Percentiles rank a stretch among this genome's conserved stretches.
Evolutionary conservation across 169 alveolate species (phyloP).

Genomic region (Fabrea salina): DNA sequence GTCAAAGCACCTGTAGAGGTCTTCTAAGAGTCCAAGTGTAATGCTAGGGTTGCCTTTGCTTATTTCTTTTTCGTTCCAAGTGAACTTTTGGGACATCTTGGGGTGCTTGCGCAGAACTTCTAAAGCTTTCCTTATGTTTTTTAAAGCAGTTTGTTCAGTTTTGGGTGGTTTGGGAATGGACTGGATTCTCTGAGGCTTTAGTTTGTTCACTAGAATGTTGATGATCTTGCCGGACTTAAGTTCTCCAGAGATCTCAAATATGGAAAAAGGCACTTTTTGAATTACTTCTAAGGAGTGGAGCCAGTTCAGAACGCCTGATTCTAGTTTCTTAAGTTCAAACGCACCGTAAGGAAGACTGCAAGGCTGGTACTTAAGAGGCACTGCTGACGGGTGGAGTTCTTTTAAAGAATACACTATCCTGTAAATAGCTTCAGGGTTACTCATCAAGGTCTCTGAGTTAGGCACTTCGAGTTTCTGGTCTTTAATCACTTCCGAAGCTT

Average conservation of each 20-base stretch:
- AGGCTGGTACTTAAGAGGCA: not conserved
- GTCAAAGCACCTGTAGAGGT: slow-evolving; percentile 54
- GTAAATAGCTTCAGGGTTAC: slow-evolving; percentile 2
- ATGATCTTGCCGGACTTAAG: not conserved
- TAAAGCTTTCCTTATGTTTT: slow-evolving; percentile 23
- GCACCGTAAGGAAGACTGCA: slow-evolving; percentile 24
- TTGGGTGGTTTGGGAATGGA: slow-evolving; percentile 21
- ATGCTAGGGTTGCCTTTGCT: slow-evolving; percentile 38
- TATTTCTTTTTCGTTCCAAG: slow-evolving; percentile 55
- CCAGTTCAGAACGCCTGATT: not conserved
- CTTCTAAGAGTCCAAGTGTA: slow-evolving; percentile 55
- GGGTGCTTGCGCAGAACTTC: slow-evolving; percentile 11
- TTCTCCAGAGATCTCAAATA: not conserved
- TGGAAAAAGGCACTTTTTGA: not conserved
- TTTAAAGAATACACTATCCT: slow-evolving; percentile 3
- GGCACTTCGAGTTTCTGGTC: not conserved
- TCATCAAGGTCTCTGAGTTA: not conserved
- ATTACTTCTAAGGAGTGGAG: not conserved
- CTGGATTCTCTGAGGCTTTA: not conserved
- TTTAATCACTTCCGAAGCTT: not conserved
- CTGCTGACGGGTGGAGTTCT: not conserved
- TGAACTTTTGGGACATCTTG: slow-evolving; percentile 40
- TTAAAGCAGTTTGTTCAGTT: not conserved
- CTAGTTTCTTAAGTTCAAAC: not conserved
- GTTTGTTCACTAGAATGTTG: not conserved